Conservation (phyloP, 202 grass and related monocot species). For the Schoenoplectus tabernaemontani region DNA sequence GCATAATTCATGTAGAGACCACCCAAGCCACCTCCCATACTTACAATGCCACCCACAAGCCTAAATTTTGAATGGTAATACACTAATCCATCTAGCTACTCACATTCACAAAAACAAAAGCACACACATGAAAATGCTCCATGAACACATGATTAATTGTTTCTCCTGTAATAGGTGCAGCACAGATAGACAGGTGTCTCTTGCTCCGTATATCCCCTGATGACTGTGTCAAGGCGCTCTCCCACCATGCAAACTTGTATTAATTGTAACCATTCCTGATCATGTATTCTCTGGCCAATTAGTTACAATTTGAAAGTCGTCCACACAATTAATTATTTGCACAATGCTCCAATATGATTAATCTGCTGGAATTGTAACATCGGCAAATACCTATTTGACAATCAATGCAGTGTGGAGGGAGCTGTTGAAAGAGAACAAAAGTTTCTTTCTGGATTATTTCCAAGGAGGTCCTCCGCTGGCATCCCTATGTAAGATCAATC, state of each 20-base stretch:
- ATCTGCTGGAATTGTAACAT: background rate
- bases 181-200: constrained; percentile 30
- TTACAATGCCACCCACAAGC: constrained; percentile 25
- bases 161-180: constrained; percentile 19
- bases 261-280: background rate
- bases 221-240: constrained; percentile 23
- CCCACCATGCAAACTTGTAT: constrained; percentile 20
- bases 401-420: constrained; percentile 27
- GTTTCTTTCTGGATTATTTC: constrained; percentile 26
- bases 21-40: constrained; percentile 17
- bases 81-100: background rate
- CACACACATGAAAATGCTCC: background rate
- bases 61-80: constrained; percentile 28
- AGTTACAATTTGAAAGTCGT: background rate
- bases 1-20: background rate
- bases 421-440: constrained; percentile 27
- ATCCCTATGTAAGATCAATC: constrained; percentile 9
- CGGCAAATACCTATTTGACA: background rate
- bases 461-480: constrained; percentile 14
- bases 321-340: background rate
- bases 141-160: background rate
- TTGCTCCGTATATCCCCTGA: constrained; percentile 26
- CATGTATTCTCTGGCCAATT: background rate
- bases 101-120: too few species aligned
- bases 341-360: background rate